Evolutionary conservation across 306 rosid genomes (phyloP).

Genomic region (Neltuma alba): DNA sequence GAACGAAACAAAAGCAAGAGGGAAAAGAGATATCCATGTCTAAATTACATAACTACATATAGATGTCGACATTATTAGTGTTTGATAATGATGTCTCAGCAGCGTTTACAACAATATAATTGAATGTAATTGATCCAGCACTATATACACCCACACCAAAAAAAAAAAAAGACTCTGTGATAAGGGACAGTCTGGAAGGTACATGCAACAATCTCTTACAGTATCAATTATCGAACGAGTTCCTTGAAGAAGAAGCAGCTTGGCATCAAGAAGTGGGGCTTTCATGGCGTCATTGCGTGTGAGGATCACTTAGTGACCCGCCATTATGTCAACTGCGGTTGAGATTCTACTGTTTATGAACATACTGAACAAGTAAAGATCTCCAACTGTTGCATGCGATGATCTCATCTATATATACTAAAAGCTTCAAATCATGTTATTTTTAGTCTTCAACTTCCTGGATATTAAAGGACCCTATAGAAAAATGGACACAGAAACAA

Average conservation of each 20-base stretch:
- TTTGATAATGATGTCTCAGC: not conserved
- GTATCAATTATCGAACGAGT: not conserved
- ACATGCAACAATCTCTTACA: not conserved
- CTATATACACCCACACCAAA: too few species aligned
- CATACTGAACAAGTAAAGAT: not conserved
- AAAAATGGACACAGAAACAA: not conserved
- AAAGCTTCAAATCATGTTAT: not conserved
- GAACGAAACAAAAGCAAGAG: not conserved
- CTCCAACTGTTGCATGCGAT: not conserved
- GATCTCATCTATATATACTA: not conserved
- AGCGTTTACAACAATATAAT: not conserved
- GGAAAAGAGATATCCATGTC: not conserved
- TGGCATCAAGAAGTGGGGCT: not conserved
- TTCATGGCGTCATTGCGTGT: slow-evolving; percentile 20
- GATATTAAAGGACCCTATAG: not conserved
- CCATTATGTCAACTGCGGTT: not conserved
- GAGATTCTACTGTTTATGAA: not conserved
- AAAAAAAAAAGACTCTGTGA: too few species aligned
- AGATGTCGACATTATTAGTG: not conserved
- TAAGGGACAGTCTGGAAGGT: not conserved
- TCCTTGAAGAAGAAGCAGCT: not conserved
- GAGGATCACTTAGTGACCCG: not conserved
- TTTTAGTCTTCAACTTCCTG: not conserved
- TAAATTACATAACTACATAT: not conserved
- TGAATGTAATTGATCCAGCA: not conserved